Conservation (phyloP, 2,329 filamentous ascomycete species). For the Pleomassaria siparia region DNA sequence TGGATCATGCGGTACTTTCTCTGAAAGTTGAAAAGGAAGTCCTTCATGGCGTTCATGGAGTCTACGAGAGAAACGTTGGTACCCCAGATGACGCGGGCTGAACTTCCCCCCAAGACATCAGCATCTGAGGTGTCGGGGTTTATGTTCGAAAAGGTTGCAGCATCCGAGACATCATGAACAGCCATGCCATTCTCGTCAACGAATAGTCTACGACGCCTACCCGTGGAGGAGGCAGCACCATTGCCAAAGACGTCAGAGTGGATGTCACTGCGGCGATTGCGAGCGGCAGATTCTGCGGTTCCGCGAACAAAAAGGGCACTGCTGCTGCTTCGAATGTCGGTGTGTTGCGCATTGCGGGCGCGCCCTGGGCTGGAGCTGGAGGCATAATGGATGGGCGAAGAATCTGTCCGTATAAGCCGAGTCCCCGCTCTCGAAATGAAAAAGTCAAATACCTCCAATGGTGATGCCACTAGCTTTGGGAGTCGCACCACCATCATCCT, state of each 20-base stretch:
- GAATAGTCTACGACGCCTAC: slow-evolving; percentile 60
- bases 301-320: slow-evolving; percentile 82
- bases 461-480: slow-evolving; percentile 65
- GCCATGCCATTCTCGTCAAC: slow-evolving; percentile 66
- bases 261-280: slow-evolving; percentile 79
- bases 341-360: slow-evolving; percentile 59
- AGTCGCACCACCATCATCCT: slow-evolving; percentile 66
- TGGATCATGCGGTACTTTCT: slow-evolving; percentile 91
- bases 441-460: slow-evolving; percentile 59
- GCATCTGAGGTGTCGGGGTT: slow-evolving; percentile 91
- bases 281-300: slow-evolving; percentile 55
- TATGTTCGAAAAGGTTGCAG: slow-evolving; percentile 65
- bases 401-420: slow-evolving; percentile 60
- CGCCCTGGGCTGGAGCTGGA: slow-evolving; percentile 85
- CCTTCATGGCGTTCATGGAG: slow-evolving; percentile 83
- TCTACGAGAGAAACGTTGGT: slow-evolving; percentile 95
- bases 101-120: slow-evolving; percentile 78
- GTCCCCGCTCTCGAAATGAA: neutral
- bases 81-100: slow-evolving; percentile 88
- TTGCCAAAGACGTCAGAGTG: slow-evolving; percentile 71
- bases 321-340: slow-evolving; percentile 77
- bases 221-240: slow-evolving; percentile 47
- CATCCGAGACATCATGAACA: slow-evolving; percentile 57
- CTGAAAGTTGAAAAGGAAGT: slow-evolving; percentile 89
- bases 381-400: slow-evolving; percentile 88